Evolutionary conservation across 495 filamentous ascomycete species (phyloP).

Genomic region (Massariosphaeria phaeospora): DNA sequence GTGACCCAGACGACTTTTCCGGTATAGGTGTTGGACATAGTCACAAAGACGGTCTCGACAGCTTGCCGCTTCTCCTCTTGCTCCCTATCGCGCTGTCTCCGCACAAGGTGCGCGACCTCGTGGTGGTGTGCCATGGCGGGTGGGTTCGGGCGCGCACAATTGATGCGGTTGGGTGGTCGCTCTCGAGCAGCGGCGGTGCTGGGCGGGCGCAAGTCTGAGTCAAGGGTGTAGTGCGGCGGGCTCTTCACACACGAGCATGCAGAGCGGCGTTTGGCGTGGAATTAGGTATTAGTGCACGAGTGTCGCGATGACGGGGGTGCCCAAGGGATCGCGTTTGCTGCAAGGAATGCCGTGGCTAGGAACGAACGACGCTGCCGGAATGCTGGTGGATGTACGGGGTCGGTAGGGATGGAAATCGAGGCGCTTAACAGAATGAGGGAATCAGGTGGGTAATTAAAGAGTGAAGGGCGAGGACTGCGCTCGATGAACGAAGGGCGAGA

Average conservation of each 20-base stretch:
- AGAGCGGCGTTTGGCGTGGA: no score
- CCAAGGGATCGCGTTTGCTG: conserved; percentile 9
- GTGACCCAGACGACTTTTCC: conserved; percentile 56
- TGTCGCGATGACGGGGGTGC: background rate
- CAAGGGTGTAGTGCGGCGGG: no score
- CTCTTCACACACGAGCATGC: no score
- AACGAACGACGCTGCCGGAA: conserved; percentile 19
- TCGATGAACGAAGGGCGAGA: conserved; percentile 37
- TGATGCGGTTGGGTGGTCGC: no score
- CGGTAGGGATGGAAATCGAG: no score
- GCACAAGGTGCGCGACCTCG: conserved; percentile 10
- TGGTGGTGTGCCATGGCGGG: conserved; percentile 12
- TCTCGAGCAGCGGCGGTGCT: no score
- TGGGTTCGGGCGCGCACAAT: background rate
- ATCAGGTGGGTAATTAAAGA: conserved; percentile 22
- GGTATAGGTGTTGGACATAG: conserved; percentile 51
- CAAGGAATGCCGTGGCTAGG: conserved; percentile 30
- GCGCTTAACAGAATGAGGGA: conserved; percentile 26
- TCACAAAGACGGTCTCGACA: conserved; percentile 46
- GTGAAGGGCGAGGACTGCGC: conserved; percentile 33
- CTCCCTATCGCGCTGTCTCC: conserved; percentile 4
- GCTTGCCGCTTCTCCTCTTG: conserved; percentile 2
- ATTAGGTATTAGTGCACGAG: no score
- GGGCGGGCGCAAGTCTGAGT: no score
- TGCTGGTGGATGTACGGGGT: conserved; percentile 4